phyloP scores from a whole-genome alignment of 768 basidiomycete genomes.

The Boletus pseudo-olivaceus region DNA sequence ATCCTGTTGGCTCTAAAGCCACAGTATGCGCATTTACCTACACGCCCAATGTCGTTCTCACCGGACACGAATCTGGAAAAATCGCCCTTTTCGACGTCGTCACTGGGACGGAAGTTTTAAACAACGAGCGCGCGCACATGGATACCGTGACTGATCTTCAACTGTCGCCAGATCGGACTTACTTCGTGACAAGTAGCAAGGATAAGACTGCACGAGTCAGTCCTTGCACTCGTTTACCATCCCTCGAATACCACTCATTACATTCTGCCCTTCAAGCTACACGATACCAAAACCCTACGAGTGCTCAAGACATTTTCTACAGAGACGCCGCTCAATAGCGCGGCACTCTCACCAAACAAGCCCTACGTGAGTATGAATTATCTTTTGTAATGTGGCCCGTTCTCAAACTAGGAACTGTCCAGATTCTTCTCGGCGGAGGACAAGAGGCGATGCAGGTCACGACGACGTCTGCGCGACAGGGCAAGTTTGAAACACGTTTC shows the following conservation, averaged over 20 bases:
- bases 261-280: constrained; percentile 48
- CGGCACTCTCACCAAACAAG: constrained; percentile 75
- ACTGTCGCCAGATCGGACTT: constrained; percentile 82
- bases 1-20: constrained; percentile 92
- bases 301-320: constrained; percentile 93
- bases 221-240: neutral
- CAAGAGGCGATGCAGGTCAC: constrained; percentile 98
- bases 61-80: constrained; percentile 96
- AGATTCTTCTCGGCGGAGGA: constrained; percentile 93
- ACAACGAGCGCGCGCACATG: constrained; percentile 85
- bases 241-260: neutral
- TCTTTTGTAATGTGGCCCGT: neutral
- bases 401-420: neutral
- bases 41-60: constrained; percentile 73
- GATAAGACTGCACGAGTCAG: constrained; percentile 92
- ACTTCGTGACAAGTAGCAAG: constrained; percentile 95
- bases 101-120: constrained; percentile 76
- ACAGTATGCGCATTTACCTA: constrained; percentile 92
- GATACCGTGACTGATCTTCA: constrained; percentile 92
- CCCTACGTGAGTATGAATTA: constrained; percentile 64
- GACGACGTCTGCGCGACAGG: constrained; percentile 88
- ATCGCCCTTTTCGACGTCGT: constrained; percentile 87
- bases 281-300: constrained; percentile 82
- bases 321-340: constrained; percentile 94
- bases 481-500: constrained; percentile 97